Evolutionary conservation across 257 asterid species (phyloP).

Genomic region (Solanum chilense): DNA sequence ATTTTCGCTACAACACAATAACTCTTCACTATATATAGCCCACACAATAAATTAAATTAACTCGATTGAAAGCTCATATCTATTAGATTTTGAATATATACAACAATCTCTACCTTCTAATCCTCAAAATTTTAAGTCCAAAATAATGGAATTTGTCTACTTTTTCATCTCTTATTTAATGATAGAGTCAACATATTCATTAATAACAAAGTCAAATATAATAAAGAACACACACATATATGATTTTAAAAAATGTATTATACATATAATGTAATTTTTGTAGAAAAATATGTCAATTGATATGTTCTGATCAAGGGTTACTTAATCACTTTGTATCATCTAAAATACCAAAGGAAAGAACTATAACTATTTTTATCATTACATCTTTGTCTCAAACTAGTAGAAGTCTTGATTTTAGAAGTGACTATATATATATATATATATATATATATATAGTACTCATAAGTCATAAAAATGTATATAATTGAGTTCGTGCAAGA

Average conservation of each 20-base stretch:
- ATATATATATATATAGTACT: background rate
- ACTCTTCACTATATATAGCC: background rate
- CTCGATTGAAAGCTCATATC: background rate
- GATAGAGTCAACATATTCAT: background rate
- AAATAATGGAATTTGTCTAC: background rate
- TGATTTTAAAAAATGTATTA: no score
- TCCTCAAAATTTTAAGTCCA: background rate
- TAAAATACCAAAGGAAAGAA: background rate
- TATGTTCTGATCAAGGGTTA: background rate
- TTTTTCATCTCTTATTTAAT: background rate
- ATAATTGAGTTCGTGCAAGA: background rate
- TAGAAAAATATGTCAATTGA: background rate
- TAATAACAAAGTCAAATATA: background rate
- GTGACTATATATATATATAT: background rate
- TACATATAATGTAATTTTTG: no score
- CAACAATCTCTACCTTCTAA: background rate
- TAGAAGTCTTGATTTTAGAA: background rate
- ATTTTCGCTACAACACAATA: background rate
- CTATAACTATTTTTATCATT: background rate
- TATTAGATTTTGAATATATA: background rate
- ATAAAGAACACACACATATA: background rate
- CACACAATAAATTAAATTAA: background rate
- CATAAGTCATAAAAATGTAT: no score
- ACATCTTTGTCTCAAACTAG: background rate
- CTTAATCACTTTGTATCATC: background rate